Base-by-base conservation (phyloP, 208 protist species). In the Histomonas meleagridis region DNA sequence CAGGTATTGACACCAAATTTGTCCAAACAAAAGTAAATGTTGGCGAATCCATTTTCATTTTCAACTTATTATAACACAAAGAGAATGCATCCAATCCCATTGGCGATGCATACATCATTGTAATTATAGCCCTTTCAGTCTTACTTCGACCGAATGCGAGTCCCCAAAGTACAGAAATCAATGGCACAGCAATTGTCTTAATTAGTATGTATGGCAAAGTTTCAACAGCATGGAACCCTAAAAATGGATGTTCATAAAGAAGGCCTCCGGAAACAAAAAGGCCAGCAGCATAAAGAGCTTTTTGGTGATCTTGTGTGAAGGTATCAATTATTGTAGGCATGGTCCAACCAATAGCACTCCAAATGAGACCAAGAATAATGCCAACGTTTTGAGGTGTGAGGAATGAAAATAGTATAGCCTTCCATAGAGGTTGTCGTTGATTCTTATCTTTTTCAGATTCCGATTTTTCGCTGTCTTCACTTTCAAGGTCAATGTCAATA, bases 1-100 rank as follows among this genome's bases (percentile, higher is more conserved):
- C 76, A 32, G 76, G 76, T 4, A 86, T 43, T 16, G 9, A 49
- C 5, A 86, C 4, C 4, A 86, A 26, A 55, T 51, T 86, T 32
- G 76, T 57, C 76, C 76, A 86, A 32, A 86, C 51, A 28, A 86
- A 86, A 16, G 76, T 86, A 28, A 55, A 51, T 46, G 46, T 57
- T 21, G 46, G 18, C 4, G 76, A 10, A 38, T 86, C 16, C 23
- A 86, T n/a, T n/a, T 43, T 21, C 46, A 40, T 0, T 55, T 26
- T 0, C 46, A 18, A 38, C 46, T 46, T 5, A 55, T 86, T 9
- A 55, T 86, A n/a, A 46, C 46, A n/a, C 76, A 86, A 40, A 32
- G 55, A 12, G 43, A 40, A 86, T 51, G 46, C 76, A 38, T 40
- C 38, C 18, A 86, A 55, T 18, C n/a, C 23, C 10, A 28, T 43